Evolutionary conservation across 1,139 yeast species (phyloP), one percentile per base, ranked within the genome.

Genomic region (Geotrichum aggregatum): DNA sequence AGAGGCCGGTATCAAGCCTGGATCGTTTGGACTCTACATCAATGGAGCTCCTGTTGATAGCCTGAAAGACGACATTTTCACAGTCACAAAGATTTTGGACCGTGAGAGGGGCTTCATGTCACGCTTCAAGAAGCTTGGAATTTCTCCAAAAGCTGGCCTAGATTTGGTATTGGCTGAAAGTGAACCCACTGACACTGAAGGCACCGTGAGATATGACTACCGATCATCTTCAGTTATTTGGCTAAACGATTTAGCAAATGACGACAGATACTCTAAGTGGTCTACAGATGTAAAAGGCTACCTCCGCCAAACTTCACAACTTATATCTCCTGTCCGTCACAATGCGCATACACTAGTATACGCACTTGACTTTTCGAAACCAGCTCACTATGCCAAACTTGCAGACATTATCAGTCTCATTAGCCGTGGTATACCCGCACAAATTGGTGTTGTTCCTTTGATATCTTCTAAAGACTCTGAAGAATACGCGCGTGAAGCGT

Each of bases 311-410:
- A 24, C 54, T 52, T 65, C 67, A 36, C 89, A 87, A 7, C 83
- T 81, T 60, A 70, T 88, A 11, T 95, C 95, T 1, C 77, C 78
- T 4, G 75, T 84, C 41, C 76, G 76, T 50, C 89, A 86, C 59
- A 92, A 92, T 63, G 74, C 88, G 54, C 89, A 87, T 63, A 87
- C 88, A 44, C 58, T 86, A 33, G 78, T 92, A 0, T 82, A 89
- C 63, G 87, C 80, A 0, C 63, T 89, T n/a, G 83, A 85, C 59
- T 70, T 88, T 36, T 71, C 83, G 0, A 74, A 79, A 16, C 47
- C 47, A 22, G 30, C 34, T 13, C 50, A 50, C 8, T 41, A 28
- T 28, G 11, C 30, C 13, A 50, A 46, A 13, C 41, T 50, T 6
- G 42, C 42, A 2, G 54, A 50, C 16, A 7, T 50, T 6, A 19